Evolutionary conservation across 352 stramenopile species (phyloP).

Genomic region (Phytopythium aichiense): DNA sequence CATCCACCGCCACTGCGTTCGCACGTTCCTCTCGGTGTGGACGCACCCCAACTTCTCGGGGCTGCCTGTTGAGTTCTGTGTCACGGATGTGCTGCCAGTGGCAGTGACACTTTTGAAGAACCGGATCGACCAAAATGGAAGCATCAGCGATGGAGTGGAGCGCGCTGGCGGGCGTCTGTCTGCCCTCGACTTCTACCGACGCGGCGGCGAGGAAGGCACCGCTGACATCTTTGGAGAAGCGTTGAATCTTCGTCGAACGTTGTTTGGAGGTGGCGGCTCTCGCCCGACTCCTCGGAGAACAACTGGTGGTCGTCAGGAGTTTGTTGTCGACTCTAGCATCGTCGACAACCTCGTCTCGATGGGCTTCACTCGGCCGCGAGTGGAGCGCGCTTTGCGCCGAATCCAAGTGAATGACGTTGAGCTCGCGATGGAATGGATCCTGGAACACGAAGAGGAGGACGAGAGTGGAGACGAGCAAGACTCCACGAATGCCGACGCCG

Average conservation of each 20-base stretch:
- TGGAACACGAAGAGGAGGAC: constrained; percentile 65
- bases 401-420: constrained; percentile 91
- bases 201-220: not conserved
- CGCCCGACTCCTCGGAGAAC: constrained; percentile 14
- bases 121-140: constrained; percentile 44
- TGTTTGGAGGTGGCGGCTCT: constrained; percentile 33
- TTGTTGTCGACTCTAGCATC: constrained; percentile 88
- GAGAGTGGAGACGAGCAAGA: constrained; percentile 17
- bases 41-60: constrained; percentile 40
- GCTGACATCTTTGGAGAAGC: constrained; percentile 21
- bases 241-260: constrained; percentile 33
- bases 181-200: constrained; percentile 17
- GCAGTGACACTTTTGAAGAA: constrained; percentile 76
- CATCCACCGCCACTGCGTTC: constrained; percentile 56
- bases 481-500: not conserved
- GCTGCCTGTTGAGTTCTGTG: constrained; percentile 42
- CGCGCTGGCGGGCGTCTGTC: constrained; percentile 31
- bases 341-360: constrained; percentile 93
- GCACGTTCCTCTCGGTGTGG: constrained; percentile 58
- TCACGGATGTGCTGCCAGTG: constrained; percentile 62
- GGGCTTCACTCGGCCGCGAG: constrained; percentile 90
- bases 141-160: constrained; percentile 18
- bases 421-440: constrained; percentile 95
- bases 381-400: constrained; percentile 88
- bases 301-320: constrained; percentile 39